Evolutionary conservation across 495 filamentous ascomycete genomes (phyloP), one percentile per base, ranked within the genome.

Genomic region (Poronia punctata): DNA sequence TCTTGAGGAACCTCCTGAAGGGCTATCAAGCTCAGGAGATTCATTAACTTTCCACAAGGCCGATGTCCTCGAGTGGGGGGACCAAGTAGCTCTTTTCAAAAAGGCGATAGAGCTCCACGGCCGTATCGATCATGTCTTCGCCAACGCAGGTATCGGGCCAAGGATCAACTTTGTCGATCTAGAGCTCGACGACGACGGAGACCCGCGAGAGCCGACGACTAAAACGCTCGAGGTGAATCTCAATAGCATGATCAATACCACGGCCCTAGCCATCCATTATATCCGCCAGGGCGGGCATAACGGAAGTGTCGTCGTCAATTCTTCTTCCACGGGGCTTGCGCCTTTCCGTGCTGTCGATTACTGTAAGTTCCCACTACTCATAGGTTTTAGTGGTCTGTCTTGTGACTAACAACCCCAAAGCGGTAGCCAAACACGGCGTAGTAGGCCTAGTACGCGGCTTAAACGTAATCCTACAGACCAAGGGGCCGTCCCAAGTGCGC

Each of bases 61-160:
- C 4, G 54, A 74, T 45, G 67, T 76, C 3, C 50, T 53, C 5
- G 44, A 58, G 6, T 76, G 70, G 68, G 27, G 48, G 11, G 64
- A 62, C 21, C 51, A 68, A 11, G 52, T 53, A 21, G 49, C 44
- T 6, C 42, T 72, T 10, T 76, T 73, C 52, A 56, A 57, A 24
- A 38, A 57, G 16, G 60, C 64, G 3, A 49, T 61, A 16, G 37
- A 61, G 12, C 49, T 38, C 14, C 66, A 63, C 43, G 64, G 67
- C 5, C 62, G 57, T 4, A 68, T 76, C 22, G 72, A 76, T 44
- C 60, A 67, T 38, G 71, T 72, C 14, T 65, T 74, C 23, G 69
- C 70, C 23, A 72, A 71, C 30, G 72, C 72, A 4, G 72, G 72
- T 11, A 49, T 74, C 11, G 49, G 49, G 5, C 64, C 64, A 5